Evolutionary conservation across 1,284 basidiomycete species (phyloP), one percentile per base, ranked within the genome.

Genomic region (Chiua sp.): DNA sequence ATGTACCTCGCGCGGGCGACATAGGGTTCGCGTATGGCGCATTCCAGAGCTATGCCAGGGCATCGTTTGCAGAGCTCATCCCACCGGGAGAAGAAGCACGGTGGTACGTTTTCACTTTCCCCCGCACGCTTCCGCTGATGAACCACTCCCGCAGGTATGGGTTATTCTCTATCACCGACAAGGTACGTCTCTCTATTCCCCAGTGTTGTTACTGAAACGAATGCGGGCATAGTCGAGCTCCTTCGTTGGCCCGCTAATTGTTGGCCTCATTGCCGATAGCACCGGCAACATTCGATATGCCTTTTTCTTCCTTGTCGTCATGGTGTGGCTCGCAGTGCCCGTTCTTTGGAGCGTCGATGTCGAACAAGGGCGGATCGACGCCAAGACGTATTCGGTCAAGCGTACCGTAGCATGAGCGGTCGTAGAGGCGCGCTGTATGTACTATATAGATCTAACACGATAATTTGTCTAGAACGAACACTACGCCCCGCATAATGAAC

Each of bases 261-360:
- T 98, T 2, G 94, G 94, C 0, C 66, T 94, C 47, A 92, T 98
- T 51, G 87, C 94, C 0, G 94, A 96, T 70, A 74, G 80, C 50
- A 95, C 93, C 0, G 94, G 94, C 3, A 93, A 96, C 73, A 95
- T 97, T 59, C 89, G 94, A 22, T 91, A 91, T 63, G 89, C 90
- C 2, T 98, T 98, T 75, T 87, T 94, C 72, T 94, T 98, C 79
- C 84, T 98, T 23, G 80, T 92, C 3, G 65, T 80, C 51, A 92
- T 97, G 88, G 80, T 98, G 15, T 87, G 91, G 80, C 63, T 86
- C 1, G 91, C 94, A 0, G 77, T 96, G 6, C 96, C 95, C 0
- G 77, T 96, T 0, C 80, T 98, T 18, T 66, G 80, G 63, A 78
- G 78, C 39, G 91, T 96, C 5, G 81, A 94, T 69, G 81, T 93